phyloP scores from a whole-genome alignment of 441 rosid genomes.

The Raphanus hybrid region DNA sequence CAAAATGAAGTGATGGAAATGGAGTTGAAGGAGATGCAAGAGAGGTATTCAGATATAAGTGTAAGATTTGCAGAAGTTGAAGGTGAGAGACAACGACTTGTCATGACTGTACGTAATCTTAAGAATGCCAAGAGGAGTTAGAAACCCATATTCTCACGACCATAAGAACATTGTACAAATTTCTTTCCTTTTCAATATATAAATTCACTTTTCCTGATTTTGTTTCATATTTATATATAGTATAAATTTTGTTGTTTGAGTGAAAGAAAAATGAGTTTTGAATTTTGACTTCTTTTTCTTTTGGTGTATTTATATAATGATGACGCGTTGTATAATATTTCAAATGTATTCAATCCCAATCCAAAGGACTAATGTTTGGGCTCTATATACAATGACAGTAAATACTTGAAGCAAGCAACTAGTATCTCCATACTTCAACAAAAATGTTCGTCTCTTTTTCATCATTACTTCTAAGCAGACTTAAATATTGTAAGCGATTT shows the following conservation, averaged over 20 bases:
- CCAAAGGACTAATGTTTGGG: neutral
- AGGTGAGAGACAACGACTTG: constrained; percentile 91
- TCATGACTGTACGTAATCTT: constrained; percentile 69
- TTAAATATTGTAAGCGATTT: neutral
- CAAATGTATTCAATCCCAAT: neutral
- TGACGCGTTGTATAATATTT: constrained; percentile 1
- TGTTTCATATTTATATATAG: neutral
- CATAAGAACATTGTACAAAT: constrained; percentile 31
- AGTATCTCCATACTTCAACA: neutral
- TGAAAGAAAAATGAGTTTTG: constrained; percentile 12
- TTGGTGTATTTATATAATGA: constrained; percentile 8
- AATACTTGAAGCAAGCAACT: neutral
- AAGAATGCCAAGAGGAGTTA: constrained; percentile 59
- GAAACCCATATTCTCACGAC: constrained; percentile 3
- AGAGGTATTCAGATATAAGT: constrained; percentile 82
- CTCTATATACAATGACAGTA: neutral
- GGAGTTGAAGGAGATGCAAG: constrained; percentile 86
- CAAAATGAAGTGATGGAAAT: constrained; percentile 65
- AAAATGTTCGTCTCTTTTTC: neutral
- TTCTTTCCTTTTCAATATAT: neutral
- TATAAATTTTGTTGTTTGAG: constrained; percentile 11
- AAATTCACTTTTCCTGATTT: neutral
- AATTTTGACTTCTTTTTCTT: neutral
- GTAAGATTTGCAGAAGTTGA: constrained; percentile 92
- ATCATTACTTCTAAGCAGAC: neutral